Base-by-base conservation (phyloP, 768 basidiomycete species). In the Xerocomellus chrysenteron region DNA sequence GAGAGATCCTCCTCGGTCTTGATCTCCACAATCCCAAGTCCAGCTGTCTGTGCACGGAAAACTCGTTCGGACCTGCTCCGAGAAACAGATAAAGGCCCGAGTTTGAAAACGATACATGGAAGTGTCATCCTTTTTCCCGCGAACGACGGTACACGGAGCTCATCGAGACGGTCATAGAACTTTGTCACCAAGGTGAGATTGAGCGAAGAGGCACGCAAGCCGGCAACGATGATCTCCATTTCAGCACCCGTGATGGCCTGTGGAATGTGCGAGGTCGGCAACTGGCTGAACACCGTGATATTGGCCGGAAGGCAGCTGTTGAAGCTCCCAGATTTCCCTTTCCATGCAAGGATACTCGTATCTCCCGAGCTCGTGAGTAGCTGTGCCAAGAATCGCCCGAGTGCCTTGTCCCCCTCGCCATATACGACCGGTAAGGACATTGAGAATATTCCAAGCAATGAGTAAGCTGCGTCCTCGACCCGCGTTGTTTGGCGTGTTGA, bases 401-500 rank as follows among this genome's bases (percentile, higher is more conserved):
- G 37, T 17, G 37, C 37, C 37, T 39, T 39, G 37, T 39, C 37
- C 37, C 37, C 37, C 8, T 17, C 37, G 4, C 16, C 37, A 17
- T 39, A 39, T 17, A 39, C 37, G 6, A 39, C 17, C 16, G 37
- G 17, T 17, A 39, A 9, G 17, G 37, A 39, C 37, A 39, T 39
- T 6, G 16, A 39, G 17, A 39, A 39, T 39, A 39, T 39, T 17
- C 37, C 37, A 9, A 39, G 37, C 6, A 39, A 17, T 8, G 37
- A 39, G 17, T 39, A 39, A 17, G 37, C 37, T 17, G 5, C 37
- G 13, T 39, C 37, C 16, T 17, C 37, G 37, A 39, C 37, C 17
- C 37, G 33, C 3, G 56, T 58, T 16, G 56, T 58, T 11, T 55
- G 7, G 1, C 56, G 60, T 30, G 16, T 19, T 4, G 59, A 57